Base-by-base conservation (phyloP, 768 basidiomycete species). In the Chalciporus piperatus region DNA sequence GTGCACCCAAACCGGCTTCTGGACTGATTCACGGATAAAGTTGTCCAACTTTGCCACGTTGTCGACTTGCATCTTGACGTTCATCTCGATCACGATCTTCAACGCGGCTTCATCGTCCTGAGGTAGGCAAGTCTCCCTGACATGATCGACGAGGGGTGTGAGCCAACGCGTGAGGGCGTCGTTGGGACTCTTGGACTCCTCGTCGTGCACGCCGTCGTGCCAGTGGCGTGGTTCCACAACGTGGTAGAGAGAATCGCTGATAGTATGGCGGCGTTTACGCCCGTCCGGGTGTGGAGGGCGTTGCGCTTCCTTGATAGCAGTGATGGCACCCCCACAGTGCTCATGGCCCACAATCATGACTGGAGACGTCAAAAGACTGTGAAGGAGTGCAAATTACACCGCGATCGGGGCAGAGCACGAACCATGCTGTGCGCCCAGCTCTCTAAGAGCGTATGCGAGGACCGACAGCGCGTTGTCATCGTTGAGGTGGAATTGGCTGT, bases 331-430 rank as follows among this genome's bases (percentile, higher is more conserved):
- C 53, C 90, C 92, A 63, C 92, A 95, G 52, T 83, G 75, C 19
- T 83, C 83, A 69, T 95, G 92, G 12, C 91, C 92, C 43, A 87
- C 89, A 60, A 94, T 72, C 59, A 84, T 75, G 54, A 94, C 89
- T 91, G 57, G 44, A 8, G 48, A 40, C 6, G 6, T 12, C 9
- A 45, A 46, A 55, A 19, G 32, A 52, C 19, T 48, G 44, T 54
- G 46, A 12, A 3, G 3, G 14, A 16, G 30, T 11, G 30, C 30
- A n/a, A n/a, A 22, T 33, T 17, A 13, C 12, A 32, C 11, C 6
- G 16, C 3, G 19, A n/a, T 14, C 41, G 55, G 40, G 66, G 27
- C 27, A 27, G 62, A 67, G 52, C 60, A 79, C 76, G 70, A 69
- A 90, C 90, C 78, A 74, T 93, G 85, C 66, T 83, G 74, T 20